Conservation (phyloP, 768 basidiomycete genomes). For the Lactarius hengduanensis region DNA sequence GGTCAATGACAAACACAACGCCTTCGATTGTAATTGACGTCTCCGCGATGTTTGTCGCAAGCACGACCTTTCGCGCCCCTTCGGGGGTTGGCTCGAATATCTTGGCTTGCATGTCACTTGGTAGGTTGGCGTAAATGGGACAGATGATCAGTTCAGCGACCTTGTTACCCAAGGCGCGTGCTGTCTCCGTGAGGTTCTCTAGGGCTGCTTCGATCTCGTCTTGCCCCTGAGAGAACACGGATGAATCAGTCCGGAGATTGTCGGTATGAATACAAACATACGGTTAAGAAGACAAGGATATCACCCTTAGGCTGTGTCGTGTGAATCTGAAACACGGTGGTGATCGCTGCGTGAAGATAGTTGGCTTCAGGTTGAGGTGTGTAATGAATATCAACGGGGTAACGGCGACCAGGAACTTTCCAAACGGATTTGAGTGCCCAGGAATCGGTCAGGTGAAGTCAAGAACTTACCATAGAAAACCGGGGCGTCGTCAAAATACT, state of each 20-base stretch:
- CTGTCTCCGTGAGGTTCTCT: slow-evolving; percentile 94
- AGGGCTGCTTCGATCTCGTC: slow-evolving; percentile 98
- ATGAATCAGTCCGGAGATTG: slow-evolving; percentile 7
- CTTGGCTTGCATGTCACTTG: slow-evolving; percentile 98
- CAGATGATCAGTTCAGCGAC: slow-evolving; percentile 92
- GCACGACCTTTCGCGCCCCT: slow-evolving; percentile 93
- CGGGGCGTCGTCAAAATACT: slow-evolving; percentile 95
- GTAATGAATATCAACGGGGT: slow-evolving; percentile 97
- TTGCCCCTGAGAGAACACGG: slow-evolving; percentile 66
- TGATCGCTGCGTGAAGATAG: slow-evolving; percentile 97
- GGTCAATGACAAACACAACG: slow-evolving; percentile 98
- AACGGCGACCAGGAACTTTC: slow-evolving; percentile 92
- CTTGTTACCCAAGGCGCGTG: slow-evolving; percentile 93
- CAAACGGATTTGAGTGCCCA: slow-evolving; percentile 2
- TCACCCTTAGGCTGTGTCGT: slow-evolving; percentile 98
- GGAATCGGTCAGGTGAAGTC: neutral
- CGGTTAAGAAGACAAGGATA: slow-evolving; percentile 95
- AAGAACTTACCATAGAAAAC: slow-evolving; percentile 77
- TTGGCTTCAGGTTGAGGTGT: slow-evolving; percentile 99
- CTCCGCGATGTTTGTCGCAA: slow-evolving; percentile 99
- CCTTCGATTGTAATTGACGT: slow-evolving; percentile 99
- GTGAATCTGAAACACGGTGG: slow-evolving; percentile 98
- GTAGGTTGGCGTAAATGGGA: slow-evolving; percentile 98
- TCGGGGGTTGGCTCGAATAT: slow-evolving; percentile 99
- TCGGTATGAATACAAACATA: slow-evolving; percentile 38